Percentiles rank a stretch among this genome's conserved stretches.
Evolutionary conservation across 192 early-diverging fungal genomes (phyloP).

Genomic region (Fimicolochytrium jonesii): DNA sequence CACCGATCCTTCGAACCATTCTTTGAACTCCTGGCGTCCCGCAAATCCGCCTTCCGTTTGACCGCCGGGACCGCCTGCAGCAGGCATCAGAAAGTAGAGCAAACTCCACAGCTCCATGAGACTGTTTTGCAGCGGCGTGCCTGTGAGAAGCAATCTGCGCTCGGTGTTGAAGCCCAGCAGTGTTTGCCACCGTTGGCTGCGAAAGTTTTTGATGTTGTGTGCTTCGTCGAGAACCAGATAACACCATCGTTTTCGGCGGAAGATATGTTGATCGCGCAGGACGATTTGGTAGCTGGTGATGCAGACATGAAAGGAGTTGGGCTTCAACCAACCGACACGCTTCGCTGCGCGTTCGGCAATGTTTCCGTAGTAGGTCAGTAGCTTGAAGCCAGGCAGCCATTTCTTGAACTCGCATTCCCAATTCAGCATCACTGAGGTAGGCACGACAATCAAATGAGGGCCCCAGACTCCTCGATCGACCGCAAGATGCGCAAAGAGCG

Average conservation of each 20-base stretch:
- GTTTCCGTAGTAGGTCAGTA: constrained; percentile 86
- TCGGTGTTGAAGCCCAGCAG: constrained; percentile 81
- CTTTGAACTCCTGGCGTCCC: constrained; percentile 85
- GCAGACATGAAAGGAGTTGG: constrained; percentile 70
- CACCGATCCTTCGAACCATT: constrained; percentile 92
- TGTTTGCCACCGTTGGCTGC: constrained; percentile 70
- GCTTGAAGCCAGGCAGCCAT: constrained; percentile 76
- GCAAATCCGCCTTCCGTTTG: constrained; percentile 52
- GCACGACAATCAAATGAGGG: constrained; percentile 85
- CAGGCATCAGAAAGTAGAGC: constrained; percentile 94
- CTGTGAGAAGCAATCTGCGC: constrained; percentile 82
- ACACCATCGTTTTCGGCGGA: constrained; percentile 84
- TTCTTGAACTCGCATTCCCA: constrained; percentile 87
- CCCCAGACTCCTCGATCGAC: constrained; percentile 90
- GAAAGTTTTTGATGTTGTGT: constrained; percentile 88
- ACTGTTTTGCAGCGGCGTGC: constrained; percentile 94
- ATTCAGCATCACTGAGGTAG: constrained; percentile 84
- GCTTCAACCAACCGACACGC: constrained; percentile 18
- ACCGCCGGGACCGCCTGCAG: constrained; percentile 8
- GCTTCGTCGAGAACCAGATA: constrained; percentile 95
- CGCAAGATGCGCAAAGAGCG: constrained; percentile 83
- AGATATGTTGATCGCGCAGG: constrained; percentile 75
- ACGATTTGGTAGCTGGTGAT: constrained; percentile 88
- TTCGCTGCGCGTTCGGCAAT: constrained; percentile 71
- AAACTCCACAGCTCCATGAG: constrained; percentile 94